Conservation (phyloP, 768 basidiomycete species). For the Boletellus emodensis region DNA sequence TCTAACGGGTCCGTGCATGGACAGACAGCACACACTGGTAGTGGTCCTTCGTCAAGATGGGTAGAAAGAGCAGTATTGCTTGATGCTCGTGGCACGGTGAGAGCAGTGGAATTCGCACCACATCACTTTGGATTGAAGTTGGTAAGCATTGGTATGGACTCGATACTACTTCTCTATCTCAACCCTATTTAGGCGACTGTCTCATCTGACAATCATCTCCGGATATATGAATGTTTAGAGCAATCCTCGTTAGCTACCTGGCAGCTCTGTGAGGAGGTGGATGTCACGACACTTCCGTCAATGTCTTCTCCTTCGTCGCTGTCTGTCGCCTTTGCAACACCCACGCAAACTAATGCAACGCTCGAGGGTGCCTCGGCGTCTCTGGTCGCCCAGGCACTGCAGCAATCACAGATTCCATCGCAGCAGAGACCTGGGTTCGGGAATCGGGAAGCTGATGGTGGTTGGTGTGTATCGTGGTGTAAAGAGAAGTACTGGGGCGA, state of each 20-base stretch:
- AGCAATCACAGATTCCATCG: slow-evolving; percentile 42
- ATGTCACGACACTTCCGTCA: slow-evolving; percentile 54
- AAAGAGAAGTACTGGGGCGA: slow-evolving; percentile 96
- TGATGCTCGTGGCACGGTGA: slow-evolving; percentile 83
- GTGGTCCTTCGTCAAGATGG: slow-evolving; percentile 52
- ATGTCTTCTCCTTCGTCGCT: slow-evolving; percentile 41
- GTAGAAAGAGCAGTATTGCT: slow-evolving; percentile 67
- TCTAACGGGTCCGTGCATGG: slow-evolving; percentile 20
- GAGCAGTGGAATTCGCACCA: slow-evolving; percentile 84
- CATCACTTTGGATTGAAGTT: slow-evolving; percentile 85
- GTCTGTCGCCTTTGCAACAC: slow-evolving; percentile 63
- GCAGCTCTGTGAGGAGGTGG: slow-evolving; percentile 75
- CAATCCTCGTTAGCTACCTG: slow-evolving; percentile 66
- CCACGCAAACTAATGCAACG: slow-evolving; percentile 57
- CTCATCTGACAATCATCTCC: slow-evolving; percentile 79
- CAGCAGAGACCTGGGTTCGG: slow-evolving; percentile 44
- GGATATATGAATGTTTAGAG: slow-evolving; percentile 89
- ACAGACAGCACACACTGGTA: slow-evolving; percentile 11
- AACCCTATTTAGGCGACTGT: slow-evolving; percentile 65
- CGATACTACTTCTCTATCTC: neutral
- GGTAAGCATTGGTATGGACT: slow-evolving; percentile 40
- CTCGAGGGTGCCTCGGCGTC: slow-evolving; percentile 55
- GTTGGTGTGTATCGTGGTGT: slow-evolving; percentile 95
- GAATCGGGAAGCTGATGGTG: slow-evolving; percentile 81
- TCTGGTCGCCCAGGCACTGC: slow-evolving; percentile 61